Percentiles rank a stretch among this genome's conserved stretches.
phyloP scores from a whole-genome alignment of 371 early-diverging fungal species.

The Dichotomocladium elegans region DNA sequence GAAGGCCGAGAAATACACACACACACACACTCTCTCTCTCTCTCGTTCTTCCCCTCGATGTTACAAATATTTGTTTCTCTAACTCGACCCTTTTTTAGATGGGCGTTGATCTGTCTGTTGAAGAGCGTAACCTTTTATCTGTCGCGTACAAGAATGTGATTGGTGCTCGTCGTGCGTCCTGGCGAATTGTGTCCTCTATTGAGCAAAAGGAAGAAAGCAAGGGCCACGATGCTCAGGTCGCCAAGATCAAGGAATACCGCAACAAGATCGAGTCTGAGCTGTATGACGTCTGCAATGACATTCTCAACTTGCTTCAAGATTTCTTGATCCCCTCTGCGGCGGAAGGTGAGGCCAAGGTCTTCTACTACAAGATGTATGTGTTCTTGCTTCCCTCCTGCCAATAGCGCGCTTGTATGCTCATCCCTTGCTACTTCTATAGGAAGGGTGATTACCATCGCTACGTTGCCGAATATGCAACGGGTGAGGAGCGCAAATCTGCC shows the following conservation, averaged over 20 bases:
- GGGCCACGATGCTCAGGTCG: slow-evolving; percentile 80
- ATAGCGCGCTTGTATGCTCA: neutral
- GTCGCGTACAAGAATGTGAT: slow-evolving; percentile 99
- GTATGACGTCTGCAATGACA: slow-evolving; percentile 92
- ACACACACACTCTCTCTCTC: no score
- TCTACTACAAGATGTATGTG: slow-evolving; percentile 97
- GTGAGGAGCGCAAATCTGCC: slow-evolving; percentile 85
- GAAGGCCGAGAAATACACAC: no score
- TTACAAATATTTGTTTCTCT: neutral
- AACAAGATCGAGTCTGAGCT: slow-evolving; percentile 92
- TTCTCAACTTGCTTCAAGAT: slow-evolving; percentile 89
- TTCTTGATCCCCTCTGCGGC: slow-evolving; percentile 84
- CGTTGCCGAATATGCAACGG: slow-evolving; percentile 95
- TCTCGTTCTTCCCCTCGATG: no score
- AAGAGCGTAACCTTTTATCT: slow-evolving; percentile 97
- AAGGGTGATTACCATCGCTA: slow-evolving; percentile 99
- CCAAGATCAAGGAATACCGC: slow-evolving; percentile 90
- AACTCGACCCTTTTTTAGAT: slow-evolving; percentile 13
- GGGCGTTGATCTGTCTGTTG: slow-evolving; percentile 83
- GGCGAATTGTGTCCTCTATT: slow-evolving; percentile 98
- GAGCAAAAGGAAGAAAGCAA: slow-evolving; percentile 97
- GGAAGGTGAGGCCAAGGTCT: slow-evolving; percentile 95
- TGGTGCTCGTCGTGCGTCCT: slow-evolving; percentile 98
- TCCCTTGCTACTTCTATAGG: slow-evolving; percentile 33
- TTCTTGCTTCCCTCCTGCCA: neutral